Evolutionary conservation across 129 eudicot genomes (phyloP), one percentile per base, ranked within the genome.

Genomic region (Silybum marianum): DNA sequence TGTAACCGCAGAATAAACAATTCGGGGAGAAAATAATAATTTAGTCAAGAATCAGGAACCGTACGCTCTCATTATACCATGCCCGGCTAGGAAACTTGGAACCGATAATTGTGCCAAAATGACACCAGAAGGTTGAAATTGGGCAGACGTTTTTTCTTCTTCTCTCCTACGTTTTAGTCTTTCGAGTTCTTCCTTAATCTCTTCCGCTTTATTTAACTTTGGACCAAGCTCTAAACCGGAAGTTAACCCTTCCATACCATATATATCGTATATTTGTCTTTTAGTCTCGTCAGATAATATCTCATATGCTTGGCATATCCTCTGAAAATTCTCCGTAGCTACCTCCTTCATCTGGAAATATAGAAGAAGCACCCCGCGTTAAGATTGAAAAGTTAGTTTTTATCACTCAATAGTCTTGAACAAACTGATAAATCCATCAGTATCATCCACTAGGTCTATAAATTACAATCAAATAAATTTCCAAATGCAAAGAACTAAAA

Each of bases 221-320:
- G 96, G 91, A 75, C 99, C 99, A 69, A 95, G 99, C 87, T 95
- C 97, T 62, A 95, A 78, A 67, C 98, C 98, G n/a, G 99, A 89
- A 6, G 87, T 90, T 39, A 95, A 67, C 71, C 99, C 99, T 85
- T 95, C 99, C 99, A 95, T 95, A 51, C 99, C 99, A 86, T 95
- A 95, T 73, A 95, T 85, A 86, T 95, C 99, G 85, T 95, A 95
- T 85, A 95, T 93, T 78, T 87, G 89, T 84, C 99, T 89, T 80
- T 93, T 95, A 74, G 86, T 84, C 74, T 85, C 93, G 66, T 95
- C 99, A 0, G 92, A 84, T 74, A 95, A 85, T 62, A 95, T 93
- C 88, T 93, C 98, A 86, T 95, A 95, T 9, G 99, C 99, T 89
- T 93, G 92, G 86, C 99, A 91, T 84, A 95, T 93, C 76, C 99